Evolutionary conservation across 192 early-diverging fungal genomes (phyloP).

Genomic region (Coemansia sp.): DNA sequence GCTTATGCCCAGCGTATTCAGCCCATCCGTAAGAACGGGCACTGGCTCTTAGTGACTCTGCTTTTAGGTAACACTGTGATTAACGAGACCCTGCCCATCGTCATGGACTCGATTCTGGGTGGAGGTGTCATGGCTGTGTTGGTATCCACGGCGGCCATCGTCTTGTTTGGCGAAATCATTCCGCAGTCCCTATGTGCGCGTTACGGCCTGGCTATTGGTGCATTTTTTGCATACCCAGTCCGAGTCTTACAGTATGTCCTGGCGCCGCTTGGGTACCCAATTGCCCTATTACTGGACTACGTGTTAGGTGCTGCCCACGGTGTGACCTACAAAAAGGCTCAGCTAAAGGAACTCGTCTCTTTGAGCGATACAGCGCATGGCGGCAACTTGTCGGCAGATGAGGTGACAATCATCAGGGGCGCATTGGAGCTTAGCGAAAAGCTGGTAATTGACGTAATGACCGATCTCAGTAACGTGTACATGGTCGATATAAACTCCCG

Average conservation of each 20-base stretch:
- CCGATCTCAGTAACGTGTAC: conserved; percentile 66
- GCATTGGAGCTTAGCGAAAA: conserved; percentile 76
- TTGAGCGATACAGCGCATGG: conserved; percentile 68
- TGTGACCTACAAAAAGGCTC: conserved; percentile 79
- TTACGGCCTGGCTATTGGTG: conserved; percentile 86
- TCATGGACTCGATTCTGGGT: conserved; percentile 73
- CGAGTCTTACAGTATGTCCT: conserved; percentile 64
- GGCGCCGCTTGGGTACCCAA: conserved; percentile 75
- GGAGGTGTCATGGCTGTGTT: conserved; percentile 80
- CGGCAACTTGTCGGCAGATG: conserved; percentile 71
- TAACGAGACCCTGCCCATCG: conserved; percentile 91
- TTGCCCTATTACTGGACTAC: conserved; percentile 79
- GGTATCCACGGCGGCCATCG: conserved; percentile 83
- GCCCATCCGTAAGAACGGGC: conserved; percentile 84
- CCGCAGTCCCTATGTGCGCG: conserved; percentile 88
- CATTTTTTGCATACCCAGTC: conserved; percentile 79
- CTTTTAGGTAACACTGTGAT: conserved; percentile 90
- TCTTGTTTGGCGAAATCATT: conserved; percentile 95
- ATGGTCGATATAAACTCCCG: conserved; percentile 63
- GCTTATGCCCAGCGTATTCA: conserved; percentile 76
- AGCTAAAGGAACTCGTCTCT: conserved; percentile 76
- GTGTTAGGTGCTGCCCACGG: conserved; percentile 84
- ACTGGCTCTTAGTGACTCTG: conserved; percentile 92
- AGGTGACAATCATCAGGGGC: conserved; percentile 76
- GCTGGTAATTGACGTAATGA: conserved; percentile 66